These are phyloP conservation scores for Lentinula novae-zelandiae DNA, from an alignment of 1,284 basidiomycete genomes.

Conservation along the genomic window DNA sequence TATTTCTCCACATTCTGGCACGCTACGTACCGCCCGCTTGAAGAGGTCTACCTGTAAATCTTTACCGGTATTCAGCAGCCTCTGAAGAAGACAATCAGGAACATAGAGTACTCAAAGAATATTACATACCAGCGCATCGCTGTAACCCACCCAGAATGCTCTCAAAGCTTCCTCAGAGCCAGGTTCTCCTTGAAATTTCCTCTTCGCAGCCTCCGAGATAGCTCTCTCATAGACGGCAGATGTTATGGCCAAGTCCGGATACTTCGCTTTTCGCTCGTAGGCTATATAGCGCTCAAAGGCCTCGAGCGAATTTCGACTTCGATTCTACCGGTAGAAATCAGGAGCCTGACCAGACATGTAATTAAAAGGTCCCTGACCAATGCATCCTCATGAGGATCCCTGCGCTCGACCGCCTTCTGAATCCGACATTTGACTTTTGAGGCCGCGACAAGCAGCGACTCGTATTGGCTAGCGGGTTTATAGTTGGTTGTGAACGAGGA, in stretches of 20 bases:
- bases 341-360: not conserved
- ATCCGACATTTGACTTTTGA: constrained; percentile 65
- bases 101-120: not conserved
- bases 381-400: constrained; percentile 56
- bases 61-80: constrained; percentile 40
- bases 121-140: constrained; percentile 46
- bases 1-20: constrained; percentile 65
- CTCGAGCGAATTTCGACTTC: constrained; percentile 49
- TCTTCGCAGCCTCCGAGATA: constrained; percentile 64
- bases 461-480: constrained; percentile 73
- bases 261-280: constrained; percentile 61
- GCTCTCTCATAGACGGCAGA: constrained; percentile 74
- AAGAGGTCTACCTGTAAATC: constrained; percentile 39
- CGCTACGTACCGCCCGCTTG: constrained; percentile 58
- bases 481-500: constrained; percentile 83
- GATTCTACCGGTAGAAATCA: constrained; percentile 27
- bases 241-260: constrained; percentile 61
- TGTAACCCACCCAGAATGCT: constrained; percentile 63
- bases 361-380: constrained; percentile 38
- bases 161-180: constrained; percentile 56
- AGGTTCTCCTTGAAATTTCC: constrained; percentile 45
- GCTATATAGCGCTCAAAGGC: constrained; percentile 62
- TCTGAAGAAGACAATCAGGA: constrained; percentile 29
- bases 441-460: constrained; percentile 68
- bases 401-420: constrained; percentile 55